Evolutionary conservation across 306 rosid species (phyloP).

Genomic region (Vigna nakashimae): DNA sequence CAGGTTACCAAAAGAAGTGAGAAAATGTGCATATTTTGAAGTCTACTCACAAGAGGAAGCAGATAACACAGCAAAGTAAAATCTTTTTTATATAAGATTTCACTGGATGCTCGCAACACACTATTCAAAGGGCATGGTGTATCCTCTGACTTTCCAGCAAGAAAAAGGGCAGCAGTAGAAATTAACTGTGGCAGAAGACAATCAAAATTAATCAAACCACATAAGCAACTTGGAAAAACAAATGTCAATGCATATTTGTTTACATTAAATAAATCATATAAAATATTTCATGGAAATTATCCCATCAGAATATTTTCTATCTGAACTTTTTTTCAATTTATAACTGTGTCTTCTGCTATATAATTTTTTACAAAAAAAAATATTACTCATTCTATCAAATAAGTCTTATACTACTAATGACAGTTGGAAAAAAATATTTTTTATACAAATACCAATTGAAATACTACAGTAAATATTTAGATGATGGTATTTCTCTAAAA

Average conservation of each 20-base stretch:
- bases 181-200: constrained; percentile 59
- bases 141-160: constrained; percentile 84
- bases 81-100: constrained; percentile 70
- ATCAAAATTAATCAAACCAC: constrained; percentile 3
- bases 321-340: too few relatives aligned
- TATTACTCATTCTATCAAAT: too few relatives aligned
- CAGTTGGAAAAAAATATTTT: too few relatives aligned
- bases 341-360: too few relatives aligned
- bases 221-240: not conserved
- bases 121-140: constrained; percentile 71
- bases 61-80: constrained; percentile 55
- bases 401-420: too few relatives aligned
- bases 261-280: not conserved
- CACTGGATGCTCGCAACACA: constrained; percentile 64
- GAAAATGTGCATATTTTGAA: not conserved
- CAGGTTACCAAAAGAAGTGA: not conserved
- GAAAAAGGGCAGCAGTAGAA: constrained; percentile 79
- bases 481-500: not conserved
- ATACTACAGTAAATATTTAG: too few relatives aligned
- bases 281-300: not conserved
- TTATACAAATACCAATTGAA: too few relatives aligned
- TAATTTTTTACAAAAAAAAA: too few relatives aligned
- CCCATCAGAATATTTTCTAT: too few relatives aligned
- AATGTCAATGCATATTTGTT: not conserved
- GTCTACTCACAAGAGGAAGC: constrained; percentile 71